Base-by-base conservation (phyloP, 2,329 filamentous ascomycete species). In the Aspergillus amoenus region DNA sequence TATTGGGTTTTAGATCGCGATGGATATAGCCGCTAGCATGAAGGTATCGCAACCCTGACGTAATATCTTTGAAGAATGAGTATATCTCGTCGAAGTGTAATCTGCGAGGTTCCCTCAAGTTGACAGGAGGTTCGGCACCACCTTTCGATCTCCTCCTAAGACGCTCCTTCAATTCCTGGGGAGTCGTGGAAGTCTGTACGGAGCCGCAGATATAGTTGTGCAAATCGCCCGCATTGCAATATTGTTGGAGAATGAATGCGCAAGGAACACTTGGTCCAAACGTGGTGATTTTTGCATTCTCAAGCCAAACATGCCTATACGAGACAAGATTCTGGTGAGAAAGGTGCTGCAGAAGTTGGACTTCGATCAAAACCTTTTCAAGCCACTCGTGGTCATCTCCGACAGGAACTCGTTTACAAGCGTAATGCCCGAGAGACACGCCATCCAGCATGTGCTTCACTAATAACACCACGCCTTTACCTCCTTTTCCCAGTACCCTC, bases 271-370 rank as follows among this genome's bases (percentile, higher is more conserved):
- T 91, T 0, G 95, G 94, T 0, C 92, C 90, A 71, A 99, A 99
- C 2, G 85, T 88, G 61, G 84, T 93, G 52, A 96, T 84, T 64
- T 89, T 85, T 52, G 89, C 88, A 71, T 97, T 89, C 73, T 99
- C 93, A 15, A 99, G 82, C 94, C 94, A 99, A 32, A 96, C 94
- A 75, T 97, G 94, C 6, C 93, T 88, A 72, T 99, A 99, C 0
- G 93, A 96, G 1, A 99, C 94, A 8, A 99, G 81, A 61, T 99
- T 99, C 56, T 93, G 90, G 70, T 99, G 94, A 0, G 91, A 94
- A 4, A 99, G 84, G 66, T 91, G 90, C 66, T 96, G 92, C 22
- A 99, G 83, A 22, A 97, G 81, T 74, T 96, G 92, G 2, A 99
- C 95, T 74, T 99, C 94, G 45, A 94, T 84, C 51, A 99, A 80